Base-by-base conservation (phyloP, 768 basidiomycete species). In the Gymnopilus dilepis region DNA sequence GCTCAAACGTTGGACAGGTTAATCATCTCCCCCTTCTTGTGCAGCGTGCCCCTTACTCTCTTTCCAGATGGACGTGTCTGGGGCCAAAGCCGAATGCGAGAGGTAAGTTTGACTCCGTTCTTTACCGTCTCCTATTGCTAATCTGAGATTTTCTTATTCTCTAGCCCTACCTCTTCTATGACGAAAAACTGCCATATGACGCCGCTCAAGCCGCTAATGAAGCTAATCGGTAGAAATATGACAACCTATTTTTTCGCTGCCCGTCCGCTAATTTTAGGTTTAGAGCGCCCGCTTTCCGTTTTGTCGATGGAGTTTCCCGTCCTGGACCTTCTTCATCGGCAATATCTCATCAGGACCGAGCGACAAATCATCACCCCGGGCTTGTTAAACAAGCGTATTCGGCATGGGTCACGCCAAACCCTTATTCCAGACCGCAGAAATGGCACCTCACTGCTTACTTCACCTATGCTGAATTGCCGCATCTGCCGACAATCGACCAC, bases 351-450 rank as follows among this genome's bases (percentile, higher is more conserved):
- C 83, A 82, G 67, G 85, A 85, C 65, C 78, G 85, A 31, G 80
- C 81, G 59, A 78, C 80, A 12, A 79, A 80, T 50, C 82, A 82
- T 54, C 84, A 86, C 51, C 66, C 78, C 12, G 87, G 87, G 21
- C 77, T 90, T 52, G 83, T 89, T 56, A 89, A 89, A 71, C 87
- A 88, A 69, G 86, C 87, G n/a, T 90, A 90, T 70, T 88, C 87
- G 17, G 87, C 85, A 22, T 86, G 82, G 80, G 84, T 88, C 13
- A 69, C 76, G 22, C 74, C 78, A 42, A 72, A 78, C 55, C 77
- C 78, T 21, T 78, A 79, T 58, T 72, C 77, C 6, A 77, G 73
- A 62, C 84, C 84, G 48, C 79, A 84, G 67, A 89, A 88, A 73
- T 88, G 86, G 86, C 88, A 88, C 70, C 75, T 89, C 59, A 87